A percentile compares a stretch with the other conserved stretches of the same genome.
Evolutionary conservation across 2,329 filamentous ascomycete species (phyloP).

Genomic region (Aspergillus sp.): DNA sequence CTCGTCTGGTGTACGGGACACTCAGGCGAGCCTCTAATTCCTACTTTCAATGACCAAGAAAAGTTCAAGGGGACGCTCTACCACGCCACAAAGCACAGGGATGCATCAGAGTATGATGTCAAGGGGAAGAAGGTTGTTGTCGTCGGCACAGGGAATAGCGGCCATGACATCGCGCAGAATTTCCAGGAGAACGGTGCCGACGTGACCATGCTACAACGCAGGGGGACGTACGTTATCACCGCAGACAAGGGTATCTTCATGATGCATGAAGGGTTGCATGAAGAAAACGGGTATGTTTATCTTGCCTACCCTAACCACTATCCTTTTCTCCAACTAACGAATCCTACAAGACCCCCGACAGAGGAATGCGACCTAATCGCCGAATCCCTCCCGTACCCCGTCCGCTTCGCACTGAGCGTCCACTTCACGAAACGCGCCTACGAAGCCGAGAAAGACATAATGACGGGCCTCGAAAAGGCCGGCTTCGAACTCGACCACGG

Average conservation of each 20-base stretch:
- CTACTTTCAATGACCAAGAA: constrained; percentile 41
- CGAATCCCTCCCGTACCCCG: constrained; percentile 48
- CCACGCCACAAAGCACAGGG: constrained; percentile 46
- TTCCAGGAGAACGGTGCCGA: constrained; percentile 50
- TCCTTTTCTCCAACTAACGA: not conserved
- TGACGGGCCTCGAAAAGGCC: constrained; percentile 48
- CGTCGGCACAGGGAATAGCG: constrained; percentile 52
- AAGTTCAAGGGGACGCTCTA: constrained; percentile 46
- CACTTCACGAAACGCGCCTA: constrained; percentile 44
- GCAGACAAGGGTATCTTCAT: constrained; percentile 47
- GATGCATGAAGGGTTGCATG: constrained; percentile 46
- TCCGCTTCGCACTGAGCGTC: constrained; percentile 48
- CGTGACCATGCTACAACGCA: constrained; percentile 56
- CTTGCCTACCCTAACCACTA: not conserved
- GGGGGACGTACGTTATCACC: constrained; percentile 52
- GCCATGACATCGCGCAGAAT: constrained; percentile 53
- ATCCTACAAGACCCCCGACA: constrained; percentile 41
- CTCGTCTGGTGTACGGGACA: constrained; percentile 52
- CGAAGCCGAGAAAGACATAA: constrained; percentile 42
- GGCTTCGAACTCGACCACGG: constrained; percentile 48
- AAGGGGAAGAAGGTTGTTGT: constrained; percentile 49
- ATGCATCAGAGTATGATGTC: constrained; percentile 37
- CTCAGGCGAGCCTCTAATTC: constrained; percentile 43
- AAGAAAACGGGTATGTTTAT: constrained; percentile 40
- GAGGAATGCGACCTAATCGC: constrained; percentile 53